phyloP scores from a whole-genome alignment of 495 filamentous ascomycete genomes.

The Annulohypoxylon bovei region DNA sequence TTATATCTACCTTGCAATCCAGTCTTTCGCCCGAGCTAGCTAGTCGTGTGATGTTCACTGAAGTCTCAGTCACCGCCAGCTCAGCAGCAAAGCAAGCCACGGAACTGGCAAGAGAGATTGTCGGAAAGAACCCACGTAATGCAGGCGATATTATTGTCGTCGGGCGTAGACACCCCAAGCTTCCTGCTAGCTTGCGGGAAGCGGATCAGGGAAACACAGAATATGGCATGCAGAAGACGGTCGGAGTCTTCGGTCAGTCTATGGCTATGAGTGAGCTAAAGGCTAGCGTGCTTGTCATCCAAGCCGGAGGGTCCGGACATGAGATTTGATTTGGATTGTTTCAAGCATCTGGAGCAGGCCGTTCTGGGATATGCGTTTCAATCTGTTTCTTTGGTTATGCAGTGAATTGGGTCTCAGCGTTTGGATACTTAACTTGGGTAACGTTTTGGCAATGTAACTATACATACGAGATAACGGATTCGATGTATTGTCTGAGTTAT shows the following conservation, averaged over 20 bases:
- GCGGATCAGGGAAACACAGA: slow-evolving; percentile 49
- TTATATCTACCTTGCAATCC: slow-evolving; percentile 71
- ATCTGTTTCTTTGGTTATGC: background rate
- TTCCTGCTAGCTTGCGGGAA: slow-evolving; percentile 43
- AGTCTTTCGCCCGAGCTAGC: slow-evolving; percentile 68
- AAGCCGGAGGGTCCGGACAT: slow-evolving; percentile 52
- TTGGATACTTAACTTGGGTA: background rate
- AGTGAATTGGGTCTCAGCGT: background rate
- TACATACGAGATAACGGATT: slow-evolving; percentile 11
- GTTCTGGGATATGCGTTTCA: background rate
- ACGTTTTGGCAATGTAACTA: background rate
- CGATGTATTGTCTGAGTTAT: slow-evolving; percentile 5
- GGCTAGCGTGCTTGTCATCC: slow-evolving; percentile 81
- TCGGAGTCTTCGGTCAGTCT: slow-evolving; percentile 75
- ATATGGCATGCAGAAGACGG: slow-evolving; percentile 63
- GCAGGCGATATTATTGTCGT: slow-evolving; percentile 83
- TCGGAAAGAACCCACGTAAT: slow-evolving; percentile 70
- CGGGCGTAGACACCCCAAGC: slow-evolving; percentile 62
- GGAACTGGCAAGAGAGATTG: slow-evolving; percentile 64
- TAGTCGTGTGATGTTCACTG: slow-evolving; percentile 69
- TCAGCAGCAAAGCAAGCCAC: slow-evolving; percentile 43
- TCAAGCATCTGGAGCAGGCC: background rate
- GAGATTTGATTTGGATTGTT: background rate
- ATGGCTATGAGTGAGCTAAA: slow-evolving; percentile 68
- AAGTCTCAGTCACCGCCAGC: slow-evolving; percentile 44